Percentiles rank a stretch among this genome's conserved stretches.
phyloP scores from a whole-genome alignment of 768 basidiomycete species.

The Trametes villosa region DNA sequence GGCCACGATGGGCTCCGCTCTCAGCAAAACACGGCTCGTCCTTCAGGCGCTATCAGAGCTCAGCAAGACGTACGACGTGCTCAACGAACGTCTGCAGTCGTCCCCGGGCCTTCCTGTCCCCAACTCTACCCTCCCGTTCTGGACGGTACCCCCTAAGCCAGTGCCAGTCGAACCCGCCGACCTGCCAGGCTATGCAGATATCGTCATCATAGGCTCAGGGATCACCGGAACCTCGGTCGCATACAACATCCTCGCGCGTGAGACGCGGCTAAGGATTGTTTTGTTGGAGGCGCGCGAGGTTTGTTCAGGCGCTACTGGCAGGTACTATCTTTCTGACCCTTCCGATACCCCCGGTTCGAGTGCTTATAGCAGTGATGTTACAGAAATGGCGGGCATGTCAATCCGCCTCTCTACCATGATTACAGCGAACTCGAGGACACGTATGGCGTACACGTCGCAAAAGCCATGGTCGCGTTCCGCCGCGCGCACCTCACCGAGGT shows the following conservation, averaged over 20 bases:
- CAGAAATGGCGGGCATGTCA: constrained; percentile 76
- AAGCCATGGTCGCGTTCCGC: constrained; percentile 63
- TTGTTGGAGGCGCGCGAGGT: constrained; percentile 83
- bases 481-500: constrained; percentile 58
- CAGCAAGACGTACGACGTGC: constrained; percentile 27
- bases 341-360: background rate
- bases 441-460: constrained; percentile 51
- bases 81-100: constrained; percentile 39
- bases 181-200: constrained; percentile 57
- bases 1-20: constrained; percentile 27
- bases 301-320: constrained; percentile 75
- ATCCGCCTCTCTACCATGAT: constrained; percentile 62
- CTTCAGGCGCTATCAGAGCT: constrained; percentile 24
- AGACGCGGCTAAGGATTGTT: constrained; percentile 49
- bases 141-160: constrained; percentile 58
- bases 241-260: constrained; percentile 51
- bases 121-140: constrained; percentile 63
- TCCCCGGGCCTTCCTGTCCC: constrained; percentile 61
- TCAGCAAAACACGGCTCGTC: constrained; percentile 29
- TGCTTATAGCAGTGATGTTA: background rate
- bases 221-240: constrained; percentile 71
- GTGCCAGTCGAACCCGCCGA: constrained; percentile 40
- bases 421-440: constrained; percentile 51
- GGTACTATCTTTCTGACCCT: constrained; percentile 41
- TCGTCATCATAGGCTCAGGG: constrained; percentile 79